Base-by-base conservation (phyloP, 495 filamentous ascomycete genomes). In the Trichoderma orchidacearum region DNA sequence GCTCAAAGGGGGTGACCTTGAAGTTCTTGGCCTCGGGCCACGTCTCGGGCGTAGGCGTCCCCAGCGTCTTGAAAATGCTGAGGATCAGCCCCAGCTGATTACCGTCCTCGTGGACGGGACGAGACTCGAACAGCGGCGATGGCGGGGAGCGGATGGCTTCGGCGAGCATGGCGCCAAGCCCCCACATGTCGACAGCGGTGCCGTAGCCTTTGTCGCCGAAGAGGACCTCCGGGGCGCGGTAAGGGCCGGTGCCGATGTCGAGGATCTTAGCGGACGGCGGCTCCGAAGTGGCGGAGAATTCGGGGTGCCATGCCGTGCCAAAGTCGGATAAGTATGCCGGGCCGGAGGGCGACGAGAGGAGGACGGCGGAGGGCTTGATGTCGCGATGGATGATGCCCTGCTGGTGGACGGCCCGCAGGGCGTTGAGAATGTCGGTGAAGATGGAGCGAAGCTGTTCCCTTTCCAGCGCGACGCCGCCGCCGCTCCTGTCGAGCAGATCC, bases 171-270 rank as follows among this genome's bases (percentile, higher is more conserved):
- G 84, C 84, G 1, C 93, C 93, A 2, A 88, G 84, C 4, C 85
- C 87, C 93, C 93, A 99, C 60, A 96, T 80, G 72, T 99, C 93
- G 7, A 97, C 72, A 6, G 76, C 67, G 2, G 73, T 61, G 23
- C 77, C 79, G 63, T 99, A 99, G 1, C 70, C 74, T 30, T 69
- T 78, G 59, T 86, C 79, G 9, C 93, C 94, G 66, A 99, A 99
- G 11, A 99, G 72, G 3, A 91, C 76, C 68, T 99, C 93, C 0
- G 93, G 93, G 0, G 93, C 76, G 12, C 94, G 82, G 66, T 99
- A 99, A 53, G 82, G 83, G 0, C 90, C 89, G 0, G 93, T 97
- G 5, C 93, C 93, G 9, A 99, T 85, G 67, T 99, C 93, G 13
- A 90, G 85, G 59, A 95, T 85, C 69, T 96, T 97, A 53, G 76